Base-by-base conservation (phyloP, 805 yeast species). In the Myxozyma neotropica region DNA sequence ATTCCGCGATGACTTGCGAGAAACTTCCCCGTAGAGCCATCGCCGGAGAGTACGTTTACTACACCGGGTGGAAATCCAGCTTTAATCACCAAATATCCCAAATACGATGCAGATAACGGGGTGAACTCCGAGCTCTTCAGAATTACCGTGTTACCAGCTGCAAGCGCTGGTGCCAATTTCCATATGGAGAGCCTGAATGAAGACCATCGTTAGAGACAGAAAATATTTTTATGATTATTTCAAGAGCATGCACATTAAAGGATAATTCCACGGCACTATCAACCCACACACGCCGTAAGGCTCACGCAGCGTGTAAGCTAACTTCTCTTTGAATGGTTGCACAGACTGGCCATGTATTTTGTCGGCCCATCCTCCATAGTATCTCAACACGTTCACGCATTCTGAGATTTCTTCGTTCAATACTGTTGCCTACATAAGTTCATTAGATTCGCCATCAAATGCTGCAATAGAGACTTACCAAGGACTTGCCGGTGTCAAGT, bases 131-230 rank as follows among this genome's bases (percentile, higher is more conserved):
- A 85, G 2, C 89, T 80, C 73, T 88, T 88, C 72, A 88, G 80
- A 46, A 88, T 83, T 47, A 86, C 81, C 13, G 83, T 80, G 73
- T 88, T 87, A 55, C 94, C 94, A 54, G 89, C 86, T 43, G 92
- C 90, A 64, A 88, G 75, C 8, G 95, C 94, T 23, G 93, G 93
- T 27, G 88, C 89, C 69, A 88, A 77, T 73, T 88, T 87, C 94
- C 94, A 88, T n/a, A 64, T 31, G 4, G 68, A 53, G 10, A 65
- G 49, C 66, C 66, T 62, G 27, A 8, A 17, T 45, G 7, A n/a
- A n/a, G 6, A 10, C 7, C 27, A 21, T 5, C 21, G 35, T 48
- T 15, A 43, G 39, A 26, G n/a, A 13, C 35, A 13, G 33, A 6
- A 3, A 24, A 23, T 13, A 12, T 6, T 19, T 13, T 24, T 8